These are phyloP conservation scores for Fraxinus baroniana DNA, from an alignment of 305 asterid genomes.

Conservation along the genomic window DNA sequence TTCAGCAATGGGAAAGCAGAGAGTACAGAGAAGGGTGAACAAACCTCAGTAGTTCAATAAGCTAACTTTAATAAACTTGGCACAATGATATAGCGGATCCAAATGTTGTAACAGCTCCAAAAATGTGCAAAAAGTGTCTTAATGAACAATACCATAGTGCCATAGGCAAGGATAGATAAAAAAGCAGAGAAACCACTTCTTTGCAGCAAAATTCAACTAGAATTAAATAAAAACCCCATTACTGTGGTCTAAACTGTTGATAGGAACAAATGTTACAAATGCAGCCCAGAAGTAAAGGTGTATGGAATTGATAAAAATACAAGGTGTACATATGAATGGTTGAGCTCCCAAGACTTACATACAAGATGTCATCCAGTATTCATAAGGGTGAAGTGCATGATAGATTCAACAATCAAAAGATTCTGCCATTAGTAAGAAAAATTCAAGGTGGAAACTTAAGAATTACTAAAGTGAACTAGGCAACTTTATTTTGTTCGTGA, in stretches of 20 bases:
- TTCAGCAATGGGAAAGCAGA: not conserved
- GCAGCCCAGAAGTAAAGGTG: constrained; percentile 13
- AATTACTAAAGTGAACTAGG: not conserved
- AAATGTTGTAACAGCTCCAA: not conserved
- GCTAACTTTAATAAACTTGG: constrained; percentile 9
- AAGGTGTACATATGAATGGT: not conserved
- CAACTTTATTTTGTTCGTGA: not conserved
- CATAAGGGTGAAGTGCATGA: not conserved
- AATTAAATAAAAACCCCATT: not conserved
- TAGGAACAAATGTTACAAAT: not conserved
- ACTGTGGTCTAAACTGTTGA: not conserved
- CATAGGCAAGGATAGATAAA: not conserved
- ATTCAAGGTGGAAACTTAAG: not conserved
- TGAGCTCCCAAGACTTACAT: not conserved
- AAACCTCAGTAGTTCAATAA: constrained; percentile 15
- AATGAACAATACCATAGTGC: not conserved
- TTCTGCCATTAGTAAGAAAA: not conserved
- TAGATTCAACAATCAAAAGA: not conserved
- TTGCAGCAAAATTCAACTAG: constrained; percentile 4
- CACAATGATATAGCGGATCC: not conserved
- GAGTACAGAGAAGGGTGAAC: not conserved
- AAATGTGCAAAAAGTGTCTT: not conserved
- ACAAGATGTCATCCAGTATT: not conserved
- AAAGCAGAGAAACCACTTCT: constrained; percentile 9
- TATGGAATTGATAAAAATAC: not conserved